Evolutionary conservation across 2,329 filamentous ascomycete genomes (phyloP), one percentile per base, ranked within the genome.

Genomic region (Hymenoscyphus occultus): DNA sequence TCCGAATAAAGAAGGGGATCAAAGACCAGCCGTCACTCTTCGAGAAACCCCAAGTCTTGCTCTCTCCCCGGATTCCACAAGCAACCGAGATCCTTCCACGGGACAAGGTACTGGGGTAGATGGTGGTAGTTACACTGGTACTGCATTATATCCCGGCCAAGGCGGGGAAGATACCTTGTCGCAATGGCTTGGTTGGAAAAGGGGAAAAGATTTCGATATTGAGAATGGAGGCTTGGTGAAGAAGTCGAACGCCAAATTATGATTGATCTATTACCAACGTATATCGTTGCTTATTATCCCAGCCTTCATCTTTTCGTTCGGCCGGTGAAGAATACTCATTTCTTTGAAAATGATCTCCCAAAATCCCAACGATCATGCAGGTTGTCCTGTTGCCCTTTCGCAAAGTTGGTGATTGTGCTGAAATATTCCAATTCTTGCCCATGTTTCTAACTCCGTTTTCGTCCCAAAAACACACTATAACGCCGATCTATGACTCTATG

Each of bases 141-240:
- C 77, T 28, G 77, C 82, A 0, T 75, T 97, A 63, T 76, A 75
- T 3, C 85, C 91, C 0, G 91, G 93, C 0, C 79, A 87, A 31
- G 91, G 90, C 4, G 93, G 92, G 0, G 88, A 92, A 75, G 84
- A 87, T 61, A 83, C 84, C 3, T 75, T 97, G 67, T 78, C 78
- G 60, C 76, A 82, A 60, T 97, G 94, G 94, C 80, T 90, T 70
- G 91, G 92, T 0, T 96, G 92, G 92, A 82, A 80, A 66, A 84
- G 81, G 71, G 92, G 90, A 0, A 81, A 78, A 65, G 86, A 97
- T 39, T 97, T 88, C 75, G 83, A 86, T n/a, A 80, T 91, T 1
- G 77, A 82, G 35, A 79, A 85, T 35, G 90, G 89, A 0, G 87
- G 85, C 0, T 76, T 92, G 67, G 82, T 88, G 22, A 77, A 81